Base-by-base conservation (phyloP, 1,284 basidiomycete species). In the Rhodotorula sp. region DNA sequence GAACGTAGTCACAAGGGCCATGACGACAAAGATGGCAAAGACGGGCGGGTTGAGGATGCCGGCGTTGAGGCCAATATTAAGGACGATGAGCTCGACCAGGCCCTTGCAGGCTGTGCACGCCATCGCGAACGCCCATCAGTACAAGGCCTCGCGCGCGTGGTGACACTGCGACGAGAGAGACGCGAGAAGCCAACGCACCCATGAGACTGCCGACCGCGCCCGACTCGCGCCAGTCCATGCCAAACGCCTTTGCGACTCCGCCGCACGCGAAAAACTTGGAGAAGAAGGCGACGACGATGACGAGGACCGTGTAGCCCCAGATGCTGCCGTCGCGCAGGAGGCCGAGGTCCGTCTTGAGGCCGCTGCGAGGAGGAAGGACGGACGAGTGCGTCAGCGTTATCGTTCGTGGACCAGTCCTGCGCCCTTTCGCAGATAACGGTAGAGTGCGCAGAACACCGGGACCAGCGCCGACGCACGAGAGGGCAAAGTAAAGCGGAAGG, bases 141-240 rank as follows among this genome's bases (percentile, higher is more conserved):
- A 13, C 27, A 8, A 21, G 1, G 25, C 52, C 8, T 53, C 10
- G 52, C 8, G 44, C n/a, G 1, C 59, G 25, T 16, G 21, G 50
- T 7, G 21, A 25, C 14, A 17, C 16, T 7, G 21, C 34, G 52
- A 17, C 4, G 23, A 48, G 17, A 10, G 14, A 23, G 23, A 34
- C 8, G 0, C 50, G 23, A 41, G 2, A 7, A 19, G 27, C n/a
- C 3, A n/a, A 65, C 74, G 44, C 46, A 91, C 88, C 93, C 93
- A 97, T 96, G 68, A 97, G 83, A 64, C 90, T 88, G 10, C 94
- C 94, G 67, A 96, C 90, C 1, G 93, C 92, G 27, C 88, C 88
- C 16, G 90, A 86, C 81, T 96, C 93, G 64, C 94, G 86, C 82
- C 85, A 84, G 61, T 85, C 88, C 83, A 92, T 94, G 3, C 90